phyloP scores from a whole-genome alignment of 2,329 filamentous ascomycete species.

The Aspergillus neotritici region DNA sequence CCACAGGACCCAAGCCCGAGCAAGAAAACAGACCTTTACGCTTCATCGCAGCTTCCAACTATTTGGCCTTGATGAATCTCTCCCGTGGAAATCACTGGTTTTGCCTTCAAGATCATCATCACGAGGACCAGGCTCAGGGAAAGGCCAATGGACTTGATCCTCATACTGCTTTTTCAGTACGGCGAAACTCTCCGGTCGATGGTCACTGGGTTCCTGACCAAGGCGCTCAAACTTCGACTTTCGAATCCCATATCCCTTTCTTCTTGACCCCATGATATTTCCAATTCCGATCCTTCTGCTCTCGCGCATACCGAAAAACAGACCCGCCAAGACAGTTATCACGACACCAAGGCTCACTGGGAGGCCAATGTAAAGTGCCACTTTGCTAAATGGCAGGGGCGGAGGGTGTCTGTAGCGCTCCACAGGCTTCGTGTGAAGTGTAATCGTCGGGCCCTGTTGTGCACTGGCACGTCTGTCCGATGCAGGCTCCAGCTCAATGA shows the following conservation, averaged over 20 bases:
- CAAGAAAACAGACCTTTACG: neutral
- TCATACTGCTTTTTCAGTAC: constrained; percentile 15
- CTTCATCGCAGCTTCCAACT: constrained; percentile 24
- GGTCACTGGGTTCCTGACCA: constrained; percentile 21
- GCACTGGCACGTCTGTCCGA: constrained; percentile 21
- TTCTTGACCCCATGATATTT: constrained; percentile 30
- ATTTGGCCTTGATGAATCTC: constrained; percentile 35
- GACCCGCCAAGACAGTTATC: constrained; percentile 30
- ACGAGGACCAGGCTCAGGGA: constrained; percentile 16
- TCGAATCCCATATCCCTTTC: constrained; percentile 33
- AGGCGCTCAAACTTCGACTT: constrained; percentile 34
- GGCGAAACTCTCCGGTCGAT: constrained; percentile 27
- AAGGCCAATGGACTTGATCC: constrained; percentile 17
- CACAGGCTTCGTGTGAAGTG: constrained; percentile 28
- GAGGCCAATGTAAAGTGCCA: constrained; percentile 39
- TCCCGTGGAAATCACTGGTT: constrained; percentile 29
- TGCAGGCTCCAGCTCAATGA: constrained; percentile 27
- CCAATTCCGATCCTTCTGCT: constrained; percentile 34
- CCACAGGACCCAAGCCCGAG: too few relatives aligned
- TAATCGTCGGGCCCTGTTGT: constrained; percentile 33
- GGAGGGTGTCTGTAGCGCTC: constrained; percentile 32
- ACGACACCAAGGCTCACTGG: constrained; percentile 37
- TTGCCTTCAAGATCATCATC: constrained; percentile 26
- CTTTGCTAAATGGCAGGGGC: constrained; percentile 23
- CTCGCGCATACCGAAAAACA: constrained; percentile 40